Base-by-base conservation (phyloP, 768 basidiomycete genomes). In the Daedaleopsis nitida region DNA sequence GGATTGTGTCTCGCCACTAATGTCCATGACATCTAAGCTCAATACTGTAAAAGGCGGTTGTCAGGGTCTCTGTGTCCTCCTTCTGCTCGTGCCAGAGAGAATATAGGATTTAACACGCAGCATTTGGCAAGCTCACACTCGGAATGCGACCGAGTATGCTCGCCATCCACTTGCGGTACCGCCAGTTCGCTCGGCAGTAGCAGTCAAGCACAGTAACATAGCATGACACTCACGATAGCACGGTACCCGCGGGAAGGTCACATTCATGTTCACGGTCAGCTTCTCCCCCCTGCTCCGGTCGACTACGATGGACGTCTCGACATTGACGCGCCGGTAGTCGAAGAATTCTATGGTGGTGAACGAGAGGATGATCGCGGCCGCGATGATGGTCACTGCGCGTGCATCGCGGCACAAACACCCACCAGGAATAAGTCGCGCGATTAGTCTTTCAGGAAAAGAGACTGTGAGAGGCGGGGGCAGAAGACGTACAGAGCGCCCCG, bases 1-100 rank as follows among this genome's bases (percentile, higher is more conserved):
- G 60, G 89, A 83, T 73, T 98, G 96, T 32, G 90, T 86, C 79
- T 98, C 97, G 27, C 97, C 97, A 60, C 91, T 93, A 60, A 99
- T 97, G 71, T 99, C 97, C 92, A 98, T 96, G 55, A 98, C 87
- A 75, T 99, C 97, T 55, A 98, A 77, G 72, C 93, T 96, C 56
- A 99, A 83, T 50, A 99, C 96, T 99, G 69, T 32, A 56, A 14
- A n/a, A 56, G 11, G 34, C 63, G 56, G 58, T 34, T 14, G 2
- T 44, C 23, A 50, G 49, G 8, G 9, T 45, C 44, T 14, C 9
- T 34, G 16, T 24, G n/a, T 43, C 35, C 21, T 32, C 27, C 27
- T 32, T 3, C 3, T 32, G 27, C 27, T 32, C 27, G 7, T 3
- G 27, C 27, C 27, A 32, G 27, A 32, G 27, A 32, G 27, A 32